Base-by-base conservation (phyloP, 176 grass and related monocot species). In the Saccharum spontaneum region DNA sequence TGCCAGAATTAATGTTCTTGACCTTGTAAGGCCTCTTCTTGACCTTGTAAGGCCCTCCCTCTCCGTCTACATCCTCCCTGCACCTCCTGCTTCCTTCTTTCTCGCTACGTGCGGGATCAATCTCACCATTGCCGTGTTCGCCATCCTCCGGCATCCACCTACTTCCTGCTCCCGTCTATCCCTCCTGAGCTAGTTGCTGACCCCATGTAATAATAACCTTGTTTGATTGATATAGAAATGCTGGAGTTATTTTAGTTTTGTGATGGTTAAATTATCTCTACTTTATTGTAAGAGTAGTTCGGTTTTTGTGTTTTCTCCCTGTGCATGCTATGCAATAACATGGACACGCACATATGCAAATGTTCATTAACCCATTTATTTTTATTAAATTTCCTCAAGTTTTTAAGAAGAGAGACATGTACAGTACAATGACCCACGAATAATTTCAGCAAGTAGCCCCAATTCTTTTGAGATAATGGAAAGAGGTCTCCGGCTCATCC, bases 21-120 rank as follows among this genome's bases (percentile, higher is more conserved):
- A 94, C 75, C 90, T 94, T 94, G 87, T 87, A 91, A 94, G 87
- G 15, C 87, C 87, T 92, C 50, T 94, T 94, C 89, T 94, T 94
- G 89, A 94, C 82, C 92, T 94, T 92, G 87, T 88, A 94, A 94
- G 92, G 26, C 87, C 87, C 70, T 66, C 3, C 20, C 17, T 40
- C 33, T 18, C 4, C 1, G 3, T 22, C 33, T 52, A 6, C 3
- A 40, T 73, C 20, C 15, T 79, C 4, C 0, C 16, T 2, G 0
- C 43, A 37, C 4, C 30, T 10, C 10, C 5, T 1, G 0, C 5
- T 3, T 3, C 1, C 7, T 10, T 86, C 65, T 17, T 90, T 24
- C 45, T 61, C 28, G 20, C 20, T 37, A 6, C 3, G 18, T 0
- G 11, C 12, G 3, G 7, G 28, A 20, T 44, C 30, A 33, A 30